Evolutionary conservation across 83 land plant genomes (phyloP), one percentile per base, ranked within the genome.

Genomic region (Picea mariana): DNA sequence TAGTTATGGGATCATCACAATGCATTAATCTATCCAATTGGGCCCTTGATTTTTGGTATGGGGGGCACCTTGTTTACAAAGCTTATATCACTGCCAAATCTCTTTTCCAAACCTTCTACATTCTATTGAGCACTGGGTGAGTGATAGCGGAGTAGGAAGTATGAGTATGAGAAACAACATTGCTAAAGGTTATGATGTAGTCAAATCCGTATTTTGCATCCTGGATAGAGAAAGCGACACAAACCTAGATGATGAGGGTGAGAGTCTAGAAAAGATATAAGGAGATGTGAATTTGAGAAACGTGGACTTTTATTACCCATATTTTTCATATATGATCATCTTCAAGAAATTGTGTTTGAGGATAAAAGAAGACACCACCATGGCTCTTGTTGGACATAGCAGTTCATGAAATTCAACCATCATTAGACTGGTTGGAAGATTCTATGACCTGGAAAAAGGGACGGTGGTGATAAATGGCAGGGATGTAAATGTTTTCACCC

Each of bases 321-420:
- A 90, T 5, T 75, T 90, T 13, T 89, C 88, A 3, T 85, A 87
- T 24, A 77, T 83, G n/a, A 47, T 85, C 18, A 82, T 92, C 60
- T 85, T 92, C 77, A 76, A 82, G n/a, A 76, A 81, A n/a, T 86
- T 92, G 81, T 82, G 86, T 18, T 80, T 92, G 42, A 79, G 42
- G n/a, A 85, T 92, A 68, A 81, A 86, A 38, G 79, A 84, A 0
- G 92, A 90, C 13, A 87, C 84, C 44, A 87, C 90, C 5, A 87
- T 91, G 4, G 94, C 94, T 11, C 55, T 92, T 6, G 90, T 91
- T 1, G 94, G 92, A 0, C 87, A 82, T 26, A 91, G 93, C 55
- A 90, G 90, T 27, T 91, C 88, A 1, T 90, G 93, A 8, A 91
- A 91, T 47, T 88, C 89, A 3, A 91, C 91, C 15, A 78, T 91